Percentiles rank a stretch among this genome's conserved stretches.
Conservation (phyloP, 371 early-diverging fungal species). For the Mucor racemosus region DNA sequence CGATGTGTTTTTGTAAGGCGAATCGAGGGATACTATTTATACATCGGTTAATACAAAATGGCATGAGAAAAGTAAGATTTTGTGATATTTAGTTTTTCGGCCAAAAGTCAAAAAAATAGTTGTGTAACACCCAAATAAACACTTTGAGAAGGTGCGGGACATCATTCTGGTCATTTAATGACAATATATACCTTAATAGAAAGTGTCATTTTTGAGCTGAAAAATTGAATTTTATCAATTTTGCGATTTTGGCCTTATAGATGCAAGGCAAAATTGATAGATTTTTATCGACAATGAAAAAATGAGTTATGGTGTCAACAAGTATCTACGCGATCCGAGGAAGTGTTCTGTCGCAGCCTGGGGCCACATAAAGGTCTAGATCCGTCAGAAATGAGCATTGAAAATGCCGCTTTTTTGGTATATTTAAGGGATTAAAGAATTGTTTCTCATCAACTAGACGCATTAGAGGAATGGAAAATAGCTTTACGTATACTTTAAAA, state of each 20-base stretch:
- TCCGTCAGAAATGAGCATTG: background rate
- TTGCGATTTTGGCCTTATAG: background rate
- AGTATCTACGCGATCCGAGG: background rate
- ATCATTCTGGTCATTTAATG: background rate
- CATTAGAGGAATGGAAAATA: background rate
- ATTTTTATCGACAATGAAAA: background rate
- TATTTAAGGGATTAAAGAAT: background rate
- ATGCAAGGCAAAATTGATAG: background rate
- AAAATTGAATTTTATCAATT: background rate
- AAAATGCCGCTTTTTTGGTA: background rate
- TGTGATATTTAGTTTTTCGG: background rate
- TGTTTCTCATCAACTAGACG: background rate
- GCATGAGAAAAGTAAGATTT: background rate
- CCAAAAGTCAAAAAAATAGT: background rate
- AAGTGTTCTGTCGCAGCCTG: background rate
- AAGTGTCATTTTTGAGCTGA: background rate
- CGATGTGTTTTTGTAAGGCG: background rate
- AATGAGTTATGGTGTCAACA: background rate
- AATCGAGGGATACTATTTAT: background rate
- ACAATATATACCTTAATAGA: background rate
- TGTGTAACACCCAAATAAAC: background rate
- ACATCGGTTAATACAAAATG: background rate
- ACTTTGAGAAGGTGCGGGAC: background rate
- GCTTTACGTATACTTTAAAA: background rate
- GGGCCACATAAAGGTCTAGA: background rate